Evolutionary conservation across 257 asterid species (phyloP), one percentile per base, ranked within the genome.

Genomic region (Scutellaria baicalensis): DNA sequence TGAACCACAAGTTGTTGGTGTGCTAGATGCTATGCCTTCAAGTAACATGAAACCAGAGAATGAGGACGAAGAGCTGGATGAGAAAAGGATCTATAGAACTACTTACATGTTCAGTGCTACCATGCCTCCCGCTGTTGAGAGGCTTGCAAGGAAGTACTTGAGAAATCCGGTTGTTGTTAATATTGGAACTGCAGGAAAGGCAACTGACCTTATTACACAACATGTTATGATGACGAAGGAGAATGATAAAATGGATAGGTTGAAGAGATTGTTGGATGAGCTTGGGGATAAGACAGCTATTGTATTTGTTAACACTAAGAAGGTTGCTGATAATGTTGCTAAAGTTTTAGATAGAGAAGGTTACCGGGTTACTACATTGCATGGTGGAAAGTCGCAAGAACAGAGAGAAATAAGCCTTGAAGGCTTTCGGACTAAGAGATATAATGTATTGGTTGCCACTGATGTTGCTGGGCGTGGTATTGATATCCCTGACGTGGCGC

Each of bases 401-500:
- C 83, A 75, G 72, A 83, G 91, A 77, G 89, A 85, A 65, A 76
- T 76, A 71, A 85, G 85, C 62, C 83, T 85, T 6, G 90, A 85
- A 66, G 90, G 88, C 58, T 85, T 85, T 68, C 79, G 87, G 82
- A 81, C 82, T 27, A 81, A 85, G 79, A 81, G 84, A 66, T 85
- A 62, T 54, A 83, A 77, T 75, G 86, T 85, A 16, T 75, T 85
- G 77, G 91, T 85, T 64, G 91, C 89, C 13, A 85, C 91, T 12
- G 87, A 86, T 45, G 89, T 86, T 9, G 89, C 89, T 33, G 91
- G 91, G 9, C 91, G 91, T 75, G 91, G 89, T 48, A 85, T 85
- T 59, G 89, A 85, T 70, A 85, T 83, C 64, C 87, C 89, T 23
- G 91, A 83, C 69, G 89, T 85, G 63, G 85, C 87, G n/a, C 89